A percentile compares a stretch with the other conserved stretches of the same genome.
Evolutionary conservation across 2,329 filamentous ascomycete genomes (phyloP).

Genomic region (Lasiodiplodia sp.): DNA sequence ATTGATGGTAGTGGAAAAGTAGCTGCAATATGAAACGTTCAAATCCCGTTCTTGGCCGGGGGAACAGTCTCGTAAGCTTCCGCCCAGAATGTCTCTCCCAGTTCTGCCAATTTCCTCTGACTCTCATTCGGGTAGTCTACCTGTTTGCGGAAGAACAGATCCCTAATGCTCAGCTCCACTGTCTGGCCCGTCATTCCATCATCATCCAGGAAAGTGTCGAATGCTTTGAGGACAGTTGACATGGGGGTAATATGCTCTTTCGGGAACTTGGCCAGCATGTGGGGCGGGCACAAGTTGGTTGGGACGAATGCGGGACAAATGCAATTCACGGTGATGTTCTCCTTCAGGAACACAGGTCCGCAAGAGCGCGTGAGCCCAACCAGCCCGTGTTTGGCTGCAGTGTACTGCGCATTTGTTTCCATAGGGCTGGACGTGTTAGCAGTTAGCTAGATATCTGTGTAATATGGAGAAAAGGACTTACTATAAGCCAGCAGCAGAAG

Average conservation of each 20-base stretch:
- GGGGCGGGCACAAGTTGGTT: conserved; percentile 49
- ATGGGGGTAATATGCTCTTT: conserved; percentile 51
- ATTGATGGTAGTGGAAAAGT: background rate
- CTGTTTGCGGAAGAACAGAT: conserved; percentile 50
- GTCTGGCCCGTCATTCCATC: conserved; percentile 48
- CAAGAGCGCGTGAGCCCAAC: conserved; percentile 46
- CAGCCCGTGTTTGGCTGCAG: conserved; percentile 45
- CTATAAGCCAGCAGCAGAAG: conserved; percentile 44
- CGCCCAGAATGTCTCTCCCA: conserved; percentile 45
- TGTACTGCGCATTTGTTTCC: conserved; percentile 46
- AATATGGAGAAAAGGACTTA: too few species aligned
- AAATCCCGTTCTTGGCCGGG: conserved; percentile 31
- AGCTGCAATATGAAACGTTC: background rate
- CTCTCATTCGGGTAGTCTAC: conserved; percentile 50
- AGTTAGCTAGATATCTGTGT: too few species aligned
- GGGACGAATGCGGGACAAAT: conserved; percentile 51
- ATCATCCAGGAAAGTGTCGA: conserved; percentile 46
- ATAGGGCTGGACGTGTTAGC: conserved; percentile 33
- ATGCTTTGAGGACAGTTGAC: conserved; percentile 49
- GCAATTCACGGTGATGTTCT: conserved; percentile 50
- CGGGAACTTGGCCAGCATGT: conserved; percentile 46
- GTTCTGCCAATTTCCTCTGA: conserved; percentile 46
- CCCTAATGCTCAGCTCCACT: conserved; percentile 51
- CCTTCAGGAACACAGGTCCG: conserved; percentile 43
- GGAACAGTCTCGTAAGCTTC: conserved; percentile 40